Conservation (phyloP, 1,284 basidiomycete genomes). For the Fomitopsis pinicola region DNA sequence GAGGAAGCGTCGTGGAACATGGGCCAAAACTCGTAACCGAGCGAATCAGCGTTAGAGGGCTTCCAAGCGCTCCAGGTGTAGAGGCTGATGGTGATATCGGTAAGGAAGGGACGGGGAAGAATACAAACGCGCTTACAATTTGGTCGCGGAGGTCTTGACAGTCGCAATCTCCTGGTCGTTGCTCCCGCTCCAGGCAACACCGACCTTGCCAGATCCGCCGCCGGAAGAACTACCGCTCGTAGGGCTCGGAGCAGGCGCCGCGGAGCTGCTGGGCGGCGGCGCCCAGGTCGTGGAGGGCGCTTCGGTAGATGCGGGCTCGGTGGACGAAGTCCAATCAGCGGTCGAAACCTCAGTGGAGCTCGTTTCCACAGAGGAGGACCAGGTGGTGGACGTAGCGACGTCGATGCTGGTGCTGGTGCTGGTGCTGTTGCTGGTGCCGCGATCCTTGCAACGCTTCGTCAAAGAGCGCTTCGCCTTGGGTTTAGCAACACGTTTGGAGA, state of each 20-base stretch:
- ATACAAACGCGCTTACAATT: conserved; percentile 35
- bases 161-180: conserved; percentile 40
- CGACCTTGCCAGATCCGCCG: conserved; percentile 41
- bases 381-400: conserved; percentile 13
- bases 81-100: conserved; percentile 32
- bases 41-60: conserved; percentile 30
- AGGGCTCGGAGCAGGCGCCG: conserved; percentile 14
- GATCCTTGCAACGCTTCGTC: conserved; percentile 53
- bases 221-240: conserved; percentile 1
- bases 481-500: conserved; percentile 42
- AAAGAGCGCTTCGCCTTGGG: conserved; percentile 33
- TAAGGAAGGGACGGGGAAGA: neutral
- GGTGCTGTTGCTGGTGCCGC: conserved; percentile 7
- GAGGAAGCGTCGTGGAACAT: conserved; percentile 65
- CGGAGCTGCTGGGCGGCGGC: neutral
- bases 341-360: conserved; percentile 6
- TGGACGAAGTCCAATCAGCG: neutral
- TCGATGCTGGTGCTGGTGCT: conserved; percentile 8
- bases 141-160: conserved; percentile 41
- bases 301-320: neutral
- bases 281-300: neutral
- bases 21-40: conserved; percentile 51
- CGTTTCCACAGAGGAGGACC: conserved; percentile 12
- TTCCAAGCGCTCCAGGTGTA: conserved; percentile 55
- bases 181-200: conserved; percentile 62